Percentiles rank a stretch among this genome's conserved stretches.
phyloP scores from a whole-genome alignment of 805 yeast genomes.

The Isabelozyma heimii region DNA sequence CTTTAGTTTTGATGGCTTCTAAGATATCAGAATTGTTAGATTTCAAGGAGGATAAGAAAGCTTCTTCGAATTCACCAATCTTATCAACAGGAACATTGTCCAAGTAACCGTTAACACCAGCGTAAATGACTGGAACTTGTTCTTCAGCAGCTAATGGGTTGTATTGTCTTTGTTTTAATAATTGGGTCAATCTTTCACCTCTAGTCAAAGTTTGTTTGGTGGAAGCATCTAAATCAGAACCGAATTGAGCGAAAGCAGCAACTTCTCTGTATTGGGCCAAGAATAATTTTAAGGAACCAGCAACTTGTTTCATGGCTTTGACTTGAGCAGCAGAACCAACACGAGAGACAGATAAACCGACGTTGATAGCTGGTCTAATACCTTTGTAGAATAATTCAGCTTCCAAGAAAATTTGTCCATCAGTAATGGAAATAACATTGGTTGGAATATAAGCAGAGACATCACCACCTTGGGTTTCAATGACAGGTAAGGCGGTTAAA shows the following conservation, averaged over 20 bases:
- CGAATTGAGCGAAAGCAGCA: conserved; percentile 99
- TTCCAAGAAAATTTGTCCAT: conserved; percentile 98
- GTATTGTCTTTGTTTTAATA: conserved; percentile 97
- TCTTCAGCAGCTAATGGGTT: conserved; percentile 97
- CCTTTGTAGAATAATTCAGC: conserved; percentile 99
- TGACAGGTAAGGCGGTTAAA: conserved; percentile 92
- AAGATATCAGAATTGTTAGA: conserved; percentile 84
- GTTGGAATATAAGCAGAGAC: conserved; percentile 97
- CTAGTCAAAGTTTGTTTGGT: conserved; percentile 98
- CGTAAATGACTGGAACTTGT: conserved; percentile 97
- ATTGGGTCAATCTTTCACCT: conserved; percentile 99
- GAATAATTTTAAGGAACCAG: conserved; percentile 99
- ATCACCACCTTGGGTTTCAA: conserved; percentile 99
- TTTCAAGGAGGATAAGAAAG: conserved; percentile 89
- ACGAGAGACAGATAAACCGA: conserved; percentile 99
- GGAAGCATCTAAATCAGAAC: conserved; percentile 99
- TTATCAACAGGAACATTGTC: conserved; percentile 82
- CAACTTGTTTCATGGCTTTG: conserved; percentile 99
- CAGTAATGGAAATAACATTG: conserved; percentile 95
- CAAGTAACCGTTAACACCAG: conserved; percentile 99
- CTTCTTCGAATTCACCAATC: conserved; percentile 87
- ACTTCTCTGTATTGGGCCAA: conserved; percentile 99
- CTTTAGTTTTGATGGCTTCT: conserved; percentile 80
- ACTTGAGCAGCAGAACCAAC: conserved; percentile 99
- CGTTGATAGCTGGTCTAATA: conserved; percentile 99